Conservation (phyloP, 129 eudicot species). For the Smallanthus sonchifolius region DNA sequence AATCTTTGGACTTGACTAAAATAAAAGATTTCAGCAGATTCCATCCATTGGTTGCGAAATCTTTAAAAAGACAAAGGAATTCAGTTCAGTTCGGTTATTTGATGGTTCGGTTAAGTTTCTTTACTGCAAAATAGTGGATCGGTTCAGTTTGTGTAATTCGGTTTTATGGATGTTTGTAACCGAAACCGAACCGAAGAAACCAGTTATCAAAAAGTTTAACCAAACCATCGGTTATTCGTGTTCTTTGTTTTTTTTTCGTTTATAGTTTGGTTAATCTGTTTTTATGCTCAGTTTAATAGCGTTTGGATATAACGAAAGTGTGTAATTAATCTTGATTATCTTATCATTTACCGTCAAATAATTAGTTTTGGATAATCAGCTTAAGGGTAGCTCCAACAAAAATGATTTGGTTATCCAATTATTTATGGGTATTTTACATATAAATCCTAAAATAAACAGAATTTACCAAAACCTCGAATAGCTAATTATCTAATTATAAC, state of each 20-base stretch:
- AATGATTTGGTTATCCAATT: background rate
- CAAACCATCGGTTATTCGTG: background rate
- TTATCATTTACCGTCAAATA: background rate
- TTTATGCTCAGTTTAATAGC: background rate
- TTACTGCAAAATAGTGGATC: background rate
- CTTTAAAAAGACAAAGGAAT: too few species aligned
- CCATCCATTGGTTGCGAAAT: background rate
- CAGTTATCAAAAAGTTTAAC: background rate
- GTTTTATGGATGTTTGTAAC: background rate
- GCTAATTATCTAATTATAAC: background rate
- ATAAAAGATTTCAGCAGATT: background rate
- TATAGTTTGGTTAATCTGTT: background rate
- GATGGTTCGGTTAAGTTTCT: background rate
- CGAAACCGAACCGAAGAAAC: background rate
- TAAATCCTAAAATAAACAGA: background rate
- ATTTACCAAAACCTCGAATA: background rate
- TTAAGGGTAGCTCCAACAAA: background rate
- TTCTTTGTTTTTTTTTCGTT: background rate
- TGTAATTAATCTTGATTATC: background rate
- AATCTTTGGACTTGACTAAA: background rate
- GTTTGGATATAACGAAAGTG: background rate
- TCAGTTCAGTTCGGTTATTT: too few species aligned
- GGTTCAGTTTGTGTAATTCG: background rate
- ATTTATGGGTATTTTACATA: background rate
- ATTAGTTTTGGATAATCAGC: background rate